Evolutionary conservation across 352 stramenopile species (phyloP).

Genomic region (Phytophthora europaea): DNA sequence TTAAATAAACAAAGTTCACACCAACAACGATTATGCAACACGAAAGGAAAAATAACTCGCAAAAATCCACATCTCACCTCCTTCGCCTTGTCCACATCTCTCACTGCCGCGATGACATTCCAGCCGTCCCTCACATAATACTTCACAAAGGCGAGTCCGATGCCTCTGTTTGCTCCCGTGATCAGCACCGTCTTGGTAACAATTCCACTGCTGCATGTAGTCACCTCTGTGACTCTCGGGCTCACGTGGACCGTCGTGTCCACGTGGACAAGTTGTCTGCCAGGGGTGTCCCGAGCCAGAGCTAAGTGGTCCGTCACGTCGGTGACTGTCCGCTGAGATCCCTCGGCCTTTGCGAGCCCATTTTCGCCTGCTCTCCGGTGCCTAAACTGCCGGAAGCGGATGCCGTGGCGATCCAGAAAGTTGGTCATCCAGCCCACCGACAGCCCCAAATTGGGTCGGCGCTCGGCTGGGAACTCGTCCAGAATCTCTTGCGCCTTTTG

Average conservation of each 20-base stretch:
- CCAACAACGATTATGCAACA: neutral
- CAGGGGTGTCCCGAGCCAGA: conserved; percentile 9
- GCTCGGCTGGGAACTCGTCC: conserved; percentile 15
- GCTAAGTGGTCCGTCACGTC: conserved; percentile 33
- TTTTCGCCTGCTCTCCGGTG: conserved; percentile 10
- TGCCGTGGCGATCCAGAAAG: conserved; percentile 36
- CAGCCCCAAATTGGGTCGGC: conserved; percentile 25
- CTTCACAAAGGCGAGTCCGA: conserved; percentile 54
- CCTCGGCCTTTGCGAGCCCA: neutral
- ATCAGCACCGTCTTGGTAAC: conserved; percentile 56
- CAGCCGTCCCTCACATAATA: conserved; percentile 57
- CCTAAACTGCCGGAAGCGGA: conserved; percentile 32
- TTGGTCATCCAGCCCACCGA: conserved; percentile 43
- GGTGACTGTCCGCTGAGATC: conserved; percentile 19
- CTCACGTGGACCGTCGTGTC: neutral
- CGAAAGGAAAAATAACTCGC: neutral
- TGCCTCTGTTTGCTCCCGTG: conserved; percentile 51
- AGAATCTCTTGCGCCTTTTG: conserved; percentile 34
- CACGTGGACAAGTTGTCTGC: conserved; percentile 6
- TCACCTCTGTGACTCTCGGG: neutral
- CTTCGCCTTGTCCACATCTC: conserved; percentile 26
- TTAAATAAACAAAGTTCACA: conserved; percentile 1
- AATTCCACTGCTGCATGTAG: too few species aligned
- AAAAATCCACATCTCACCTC: neutral
- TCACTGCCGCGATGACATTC: conserved; percentile 59